Evolutionary conservation across 441 rosid genomes (phyloP), one percentile per base, ranked within the genome.

Genomic region (Manihot esculenta): DNA sequence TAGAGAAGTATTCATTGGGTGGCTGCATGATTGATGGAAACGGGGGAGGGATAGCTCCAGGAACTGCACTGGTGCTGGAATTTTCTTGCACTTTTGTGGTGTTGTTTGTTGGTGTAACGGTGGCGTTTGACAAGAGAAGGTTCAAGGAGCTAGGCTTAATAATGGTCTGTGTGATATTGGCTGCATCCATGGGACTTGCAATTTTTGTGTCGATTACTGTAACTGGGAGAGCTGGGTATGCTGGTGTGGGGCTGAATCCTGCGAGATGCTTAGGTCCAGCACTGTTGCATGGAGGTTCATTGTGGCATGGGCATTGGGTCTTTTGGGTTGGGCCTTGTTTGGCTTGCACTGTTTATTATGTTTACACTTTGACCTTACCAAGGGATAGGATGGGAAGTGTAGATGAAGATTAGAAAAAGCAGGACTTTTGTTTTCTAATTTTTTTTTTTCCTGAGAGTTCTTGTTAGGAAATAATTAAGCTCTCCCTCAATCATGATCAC

Each of bases 271-370:
- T 84, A 12, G 88, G 83, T 3, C 70, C 86, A 1, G 86, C 89
- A 4, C 20, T 87, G 62, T 8, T 85, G 50, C 63, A 41, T 41
- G 86, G 86, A 2, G 87, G 83, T 42, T 24, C 61, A 1, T 66
- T 87, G 49, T 83, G 91, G 91, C 10, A 78, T 26, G 88, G 84
- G 6, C 88, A 80, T 60, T 83, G 84, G 87, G 85, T 86, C 6
- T 86, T 81, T 23, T 86, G 88, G 90, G 48, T 75, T 0, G 88
- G 90, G 2, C 84, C 88, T 0, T 80, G 76, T 45, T 41, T 57
- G 7, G 81, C 79, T 69, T 80, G 89, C 15, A 24, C 74, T 35
- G 59, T 79, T 15, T 82, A 83, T 35, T 64, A 80, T 57, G 67
- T 69, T 11, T 77, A 72, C 49, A 68, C 81, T 13, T 49, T 71